phyloP scores from a whole-genome alignment of 2,329 filamentous ascomycete genomes.

The Cladophialophora psammophila region DNA sequence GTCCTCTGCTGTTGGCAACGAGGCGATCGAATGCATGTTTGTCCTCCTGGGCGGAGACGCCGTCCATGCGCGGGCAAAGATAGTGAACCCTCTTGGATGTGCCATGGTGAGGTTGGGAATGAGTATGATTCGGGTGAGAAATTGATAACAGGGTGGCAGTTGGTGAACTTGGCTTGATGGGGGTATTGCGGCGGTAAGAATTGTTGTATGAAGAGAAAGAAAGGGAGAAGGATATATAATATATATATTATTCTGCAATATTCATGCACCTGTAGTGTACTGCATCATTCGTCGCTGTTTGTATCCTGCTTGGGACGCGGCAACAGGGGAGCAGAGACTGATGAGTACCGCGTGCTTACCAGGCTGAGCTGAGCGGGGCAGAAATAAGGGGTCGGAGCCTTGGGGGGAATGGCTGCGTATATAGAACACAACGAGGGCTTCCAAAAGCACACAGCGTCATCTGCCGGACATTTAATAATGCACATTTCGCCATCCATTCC shows the following conservation, averaged over 20 bases:
- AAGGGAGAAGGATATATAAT: neutral
- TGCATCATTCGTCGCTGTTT: conserved; percentile 33
- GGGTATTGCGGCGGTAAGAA: neutral
- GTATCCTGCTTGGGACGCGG: conserved; percentile 26
- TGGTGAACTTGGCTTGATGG: neutral
- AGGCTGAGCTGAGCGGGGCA: conserved; percentile 27
- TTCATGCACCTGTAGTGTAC: conserved; percentile 27
- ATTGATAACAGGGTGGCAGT: neutral
- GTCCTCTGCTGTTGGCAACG: conserved; percentile 11
- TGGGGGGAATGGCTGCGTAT: neutral
- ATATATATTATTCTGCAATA: conserved; percentile 7
- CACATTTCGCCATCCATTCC: neutral
- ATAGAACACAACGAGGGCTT: neutral
- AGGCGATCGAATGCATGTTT: conserved; percentile 9
- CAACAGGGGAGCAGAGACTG: neutral
- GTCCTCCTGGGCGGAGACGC: conserved; percentile 12
- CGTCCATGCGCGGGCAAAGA: conserved; percentile 19
- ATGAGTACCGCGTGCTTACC: conserved; percentile 7
- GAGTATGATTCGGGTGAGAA: neutral
- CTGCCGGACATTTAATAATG: conserved; percentile 16
- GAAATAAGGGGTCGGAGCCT: conserved; percentile 19
- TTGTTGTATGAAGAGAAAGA: neutral
- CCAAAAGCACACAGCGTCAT: neutral
- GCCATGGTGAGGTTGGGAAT: conserved; percentile 15
- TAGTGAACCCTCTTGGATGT: conserved; percentile 22